Percentiles rank a stretch among this genome's conserved stretches.
phyloP scores from a whole-genome alignment of 208 protist genomes.

The Trypanosoma cruzi region DNA sequence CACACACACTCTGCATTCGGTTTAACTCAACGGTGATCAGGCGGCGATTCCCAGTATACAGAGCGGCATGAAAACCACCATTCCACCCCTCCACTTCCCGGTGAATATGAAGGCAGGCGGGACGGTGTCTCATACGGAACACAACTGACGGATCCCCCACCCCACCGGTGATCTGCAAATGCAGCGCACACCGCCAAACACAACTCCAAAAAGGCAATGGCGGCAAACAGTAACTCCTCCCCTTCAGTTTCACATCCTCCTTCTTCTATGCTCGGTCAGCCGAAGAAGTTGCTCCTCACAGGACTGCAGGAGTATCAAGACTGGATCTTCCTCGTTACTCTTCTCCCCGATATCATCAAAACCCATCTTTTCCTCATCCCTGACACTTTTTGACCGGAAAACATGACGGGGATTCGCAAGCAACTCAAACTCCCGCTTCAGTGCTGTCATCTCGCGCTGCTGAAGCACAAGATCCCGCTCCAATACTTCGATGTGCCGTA shows the following conservation, averaged over 20 bases:
- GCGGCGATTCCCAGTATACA: too few relatives aligned
- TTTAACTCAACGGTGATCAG: too few relatives aligned
- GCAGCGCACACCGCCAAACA: too few relatives aligned
- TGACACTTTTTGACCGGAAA: background rate
- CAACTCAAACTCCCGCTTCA: background rate
- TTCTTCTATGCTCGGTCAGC: background rate
- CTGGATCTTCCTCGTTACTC: background rate
- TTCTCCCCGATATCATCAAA: background rate
- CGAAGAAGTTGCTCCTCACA: slow-evolving; percentile 12
- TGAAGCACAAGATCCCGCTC: slow-evolving; percentile 4
- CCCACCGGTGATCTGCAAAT: too few relatives aligned
- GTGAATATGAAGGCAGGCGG: too few relatives aligned
- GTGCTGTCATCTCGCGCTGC: slow-evolving; percentile 6
- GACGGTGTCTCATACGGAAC: too few relatives aligned
- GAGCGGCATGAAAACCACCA: too few relatives aligned
- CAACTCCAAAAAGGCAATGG: background rate
- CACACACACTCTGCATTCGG: too few relatives aligned
- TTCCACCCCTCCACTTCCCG: too few relatives aligned
- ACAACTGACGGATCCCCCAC: too few relatives aligned
- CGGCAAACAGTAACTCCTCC: background rate
- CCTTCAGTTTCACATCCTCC: background rate
- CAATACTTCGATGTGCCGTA: slow-evolving; percentile 17
- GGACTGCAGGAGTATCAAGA: background rate
- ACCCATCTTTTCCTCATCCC: background rate
- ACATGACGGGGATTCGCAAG: background rate